These are phyloP conservation scores for Trichoderma sp. DNA, from an alignment of 2,329 filamentous ascomycete species.

Conservation along the genomic window DNA sequence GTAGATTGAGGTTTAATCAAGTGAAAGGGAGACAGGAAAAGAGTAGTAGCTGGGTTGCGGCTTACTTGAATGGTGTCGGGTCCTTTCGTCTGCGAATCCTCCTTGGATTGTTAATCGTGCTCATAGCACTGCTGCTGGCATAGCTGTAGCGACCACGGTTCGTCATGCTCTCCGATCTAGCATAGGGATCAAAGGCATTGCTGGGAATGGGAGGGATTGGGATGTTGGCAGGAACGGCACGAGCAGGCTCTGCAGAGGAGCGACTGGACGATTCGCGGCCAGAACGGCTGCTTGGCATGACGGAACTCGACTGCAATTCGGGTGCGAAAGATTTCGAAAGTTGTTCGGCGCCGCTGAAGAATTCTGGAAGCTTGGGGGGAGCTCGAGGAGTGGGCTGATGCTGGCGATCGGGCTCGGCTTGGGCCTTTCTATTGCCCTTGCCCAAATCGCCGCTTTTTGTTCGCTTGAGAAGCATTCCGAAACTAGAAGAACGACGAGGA, in stretches of 20 bases:
- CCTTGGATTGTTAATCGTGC: constrained; percentile 88
- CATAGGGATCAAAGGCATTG: constrained; percentile 71
- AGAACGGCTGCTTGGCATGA: constrained; percentile 45
- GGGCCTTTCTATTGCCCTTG: constrained; percentile 58
- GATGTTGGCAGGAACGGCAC: constrained; percentile 41
- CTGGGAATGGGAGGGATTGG: constrained; percentile 60
- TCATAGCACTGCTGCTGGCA: constrained; percentile 86
- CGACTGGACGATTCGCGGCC: constrained; percentile 34
- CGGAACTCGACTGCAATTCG: constrained; percentile 60
- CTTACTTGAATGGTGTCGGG: constrained; percentile 97
- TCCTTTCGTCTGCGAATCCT: constrained; percentile 93
- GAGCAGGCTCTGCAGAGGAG: constrained; percentile 51
- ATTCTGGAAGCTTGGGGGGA: constrained; percentile 52
- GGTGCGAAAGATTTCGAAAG: constrained; percentile 45
- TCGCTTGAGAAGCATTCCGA: constrained; percentile 63
- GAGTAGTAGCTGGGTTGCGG: constrained; percentile 27
- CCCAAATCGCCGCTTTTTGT: constrained; percentile 66
- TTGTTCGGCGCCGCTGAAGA: constrained; percentile 48
- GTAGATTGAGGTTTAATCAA: background rate
- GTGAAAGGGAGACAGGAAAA: background rate
- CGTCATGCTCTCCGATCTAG: constrained; percentile 90
- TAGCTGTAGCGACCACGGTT: constrained; percentile 96
- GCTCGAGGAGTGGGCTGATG: constrained; percentile 47
- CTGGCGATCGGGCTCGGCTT: constrained; percentile 54
- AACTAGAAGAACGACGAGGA: constrained; percentile 42